These are phyloP conservation scores for Didymella segeticola DNA, from an alignment of 2,329 filamentous ascomycete species.

Conservation along the genomic window DNA sequence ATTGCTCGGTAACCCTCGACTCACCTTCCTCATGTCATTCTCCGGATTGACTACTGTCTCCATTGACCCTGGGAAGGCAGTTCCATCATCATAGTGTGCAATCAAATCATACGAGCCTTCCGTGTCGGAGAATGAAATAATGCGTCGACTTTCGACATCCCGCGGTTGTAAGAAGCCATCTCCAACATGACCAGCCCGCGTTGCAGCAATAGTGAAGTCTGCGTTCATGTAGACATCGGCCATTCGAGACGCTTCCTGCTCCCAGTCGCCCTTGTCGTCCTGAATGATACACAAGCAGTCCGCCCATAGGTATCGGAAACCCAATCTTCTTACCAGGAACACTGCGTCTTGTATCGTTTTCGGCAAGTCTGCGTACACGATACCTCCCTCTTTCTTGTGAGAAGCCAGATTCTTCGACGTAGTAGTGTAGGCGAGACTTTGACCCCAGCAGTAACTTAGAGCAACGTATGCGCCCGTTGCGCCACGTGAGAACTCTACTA, in stretches of 20 bases:
- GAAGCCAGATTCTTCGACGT: neutral
- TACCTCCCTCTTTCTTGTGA: neutral
- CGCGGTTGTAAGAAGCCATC: neutral
- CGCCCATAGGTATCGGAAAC: neutral
- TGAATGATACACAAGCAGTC: neutral
- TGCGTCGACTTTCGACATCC: too few relatives aligned
- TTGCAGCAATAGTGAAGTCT: neutral
- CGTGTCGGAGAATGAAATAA: neutral
- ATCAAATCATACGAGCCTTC: neutral
- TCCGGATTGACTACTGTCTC: neutral
- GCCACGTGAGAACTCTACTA: neutral
- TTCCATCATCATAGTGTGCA: neutral
- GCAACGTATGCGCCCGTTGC: neutral
- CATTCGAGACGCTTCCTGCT: neutral
- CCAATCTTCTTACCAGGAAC: neutral
- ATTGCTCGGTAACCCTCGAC: neutral
- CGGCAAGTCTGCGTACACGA: neutral
- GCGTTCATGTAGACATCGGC: neutral
- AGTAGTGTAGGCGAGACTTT: neutral
- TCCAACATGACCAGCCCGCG: neutral
- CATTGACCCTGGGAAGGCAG: neutral
- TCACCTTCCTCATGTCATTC: too few relatives aligned
- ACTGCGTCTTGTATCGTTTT: neutral
- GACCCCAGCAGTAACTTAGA: neutral
- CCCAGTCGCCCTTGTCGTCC: neutral